Evolutionary conservation across 2,329 filamentous ascomycete genomes (phyloP).

Genomic region (Rhynchosporium agropyri): DNA sequence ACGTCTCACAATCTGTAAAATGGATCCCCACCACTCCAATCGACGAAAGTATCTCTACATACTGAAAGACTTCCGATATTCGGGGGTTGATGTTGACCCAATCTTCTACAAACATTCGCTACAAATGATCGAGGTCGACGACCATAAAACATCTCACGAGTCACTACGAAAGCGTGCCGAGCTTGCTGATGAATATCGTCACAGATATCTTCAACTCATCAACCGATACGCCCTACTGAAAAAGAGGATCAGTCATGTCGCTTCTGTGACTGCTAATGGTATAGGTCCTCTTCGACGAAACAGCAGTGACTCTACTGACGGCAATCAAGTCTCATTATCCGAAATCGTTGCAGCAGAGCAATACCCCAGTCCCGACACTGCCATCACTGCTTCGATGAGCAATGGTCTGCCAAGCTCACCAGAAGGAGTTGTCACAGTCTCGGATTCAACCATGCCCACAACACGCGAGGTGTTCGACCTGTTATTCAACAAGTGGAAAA

Average conservation of each 20-base stretch:
- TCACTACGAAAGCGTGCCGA: constrained; percentile 8
- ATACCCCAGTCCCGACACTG: constrained; percentile 14
- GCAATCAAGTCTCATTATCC: not conserved
- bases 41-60: constrained; percentile 27
- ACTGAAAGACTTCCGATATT: constrained; percentile 28
- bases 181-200: constrained; percentile 26
- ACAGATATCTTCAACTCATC: constrained; percentile 28
- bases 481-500: constrained; percentile 27
- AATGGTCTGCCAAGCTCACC: constrained; percentile 1
- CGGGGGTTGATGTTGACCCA: constrained; percentile 22
- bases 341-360: constrained; percentile 2
- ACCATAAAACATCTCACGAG: constrained; percentile 13
- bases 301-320: not conserved
- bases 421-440: not conserved
- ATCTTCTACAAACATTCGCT: constrained; percentile 32
- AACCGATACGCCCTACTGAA: constrained; percentile 7
- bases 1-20: constrained; percentile 22
- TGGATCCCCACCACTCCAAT: constrained; percentile 10
- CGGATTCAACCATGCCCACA: not conserved
- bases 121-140: constrained; percentile 28
- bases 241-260: not conserved
- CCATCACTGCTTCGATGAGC: not conserved
- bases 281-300: not conserved
- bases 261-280: not conserved
- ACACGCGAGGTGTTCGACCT: constrained; percentile 13